Evolutionary conservation across 1,284 basidiomycete genomes (phyloP).

Genomic region (Chalciporus piperatoides): DNA sequence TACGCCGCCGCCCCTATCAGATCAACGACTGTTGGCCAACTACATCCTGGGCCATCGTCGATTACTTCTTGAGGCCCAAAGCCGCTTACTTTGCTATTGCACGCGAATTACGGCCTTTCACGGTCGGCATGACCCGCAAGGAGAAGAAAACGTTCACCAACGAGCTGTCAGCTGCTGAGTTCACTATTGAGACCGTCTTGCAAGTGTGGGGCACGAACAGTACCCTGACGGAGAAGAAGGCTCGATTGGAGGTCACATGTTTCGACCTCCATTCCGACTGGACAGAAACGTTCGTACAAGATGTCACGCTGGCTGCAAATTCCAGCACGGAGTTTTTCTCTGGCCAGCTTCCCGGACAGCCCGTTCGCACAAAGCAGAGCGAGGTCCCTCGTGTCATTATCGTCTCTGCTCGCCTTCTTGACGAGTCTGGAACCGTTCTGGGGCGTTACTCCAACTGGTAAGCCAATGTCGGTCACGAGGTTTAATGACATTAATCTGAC

Average conservation of each 20-base stretch:
- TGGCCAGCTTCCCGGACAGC: slow-evolving; percentile 67
- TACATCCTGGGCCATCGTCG: slow-evolving; percentile 76
- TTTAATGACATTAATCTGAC: slow-evolving; percentile 10
- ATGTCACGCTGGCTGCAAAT: slow-evolving; percentile 63
- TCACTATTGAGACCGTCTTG: slow-evolving; percentile 62
- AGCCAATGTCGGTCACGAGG: slow-evolving; percentile 17
- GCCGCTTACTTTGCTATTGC: slow-evolving; percentile 70
- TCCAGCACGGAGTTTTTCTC: slow-evolving; percentile 80
- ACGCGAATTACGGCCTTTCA: slow-evolving; percentile 67
- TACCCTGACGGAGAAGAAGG: slow-evolving; percentile 54
- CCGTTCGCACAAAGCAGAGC: slow-evolving; percentile 59
- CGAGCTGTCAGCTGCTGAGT: slow-evolving; percentile 57
- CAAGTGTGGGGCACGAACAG: slow-evolving; percentile 86
- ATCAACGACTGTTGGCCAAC: slow-evolving; percentile 83
- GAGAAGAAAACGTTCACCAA: slow-evolving; percentile 59
- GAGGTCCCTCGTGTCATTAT: slow-evolving; percentile 67
- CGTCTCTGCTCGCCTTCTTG: slow-evolving; percentile 71
- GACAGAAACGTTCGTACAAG: slow-evolving; percentile 48
- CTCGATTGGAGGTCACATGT: slow-evolving; percentile 60
- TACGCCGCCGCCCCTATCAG: slow-evolving; percentile 32
- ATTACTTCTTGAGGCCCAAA: slow-evolving; percentile 76
- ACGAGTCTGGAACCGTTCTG: slow-evolving; percentile 54
- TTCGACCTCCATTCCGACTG: slow-evolving; percentile 68
- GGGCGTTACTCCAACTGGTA: slow-evolving; percentile 81
- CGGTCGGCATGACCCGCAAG: slow-evolving; percentile 79